Base-by-base conservation (phyloP, 139 green algal species). In the Chlorella sp. region DNA sequence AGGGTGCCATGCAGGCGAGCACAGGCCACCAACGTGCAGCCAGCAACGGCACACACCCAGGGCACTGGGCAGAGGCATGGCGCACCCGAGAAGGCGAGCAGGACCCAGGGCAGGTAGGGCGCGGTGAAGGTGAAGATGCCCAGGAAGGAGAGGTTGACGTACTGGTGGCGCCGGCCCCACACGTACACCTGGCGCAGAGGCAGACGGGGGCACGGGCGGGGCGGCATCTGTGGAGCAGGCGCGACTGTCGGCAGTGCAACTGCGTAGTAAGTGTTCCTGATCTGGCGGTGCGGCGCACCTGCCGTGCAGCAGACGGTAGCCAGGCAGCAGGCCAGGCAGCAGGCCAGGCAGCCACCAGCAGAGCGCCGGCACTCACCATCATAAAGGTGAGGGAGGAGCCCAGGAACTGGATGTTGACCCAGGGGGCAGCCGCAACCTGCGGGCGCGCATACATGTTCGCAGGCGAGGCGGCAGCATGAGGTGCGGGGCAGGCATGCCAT, bases 121-220 rank as follows among this genome's bases (percentile, higher is more conserved):
- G 97, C 97, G 0, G 95, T 98, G 91, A 99, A 99, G 82, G 93
- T 98, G 95, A 99, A 99, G 41, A 99, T 93, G 30, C 97, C 97
- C 78, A 99, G 88, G 88, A 99, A 98, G 87, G 90, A 96, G 67
- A 99, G 94, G 41, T 96, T 95, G 4, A 99, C 93, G 78, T 97
- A 95, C 73, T 91, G 94, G 89, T 99, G 95, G 41, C 96, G 90
- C 54, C 97, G 88, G 16, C 94, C 96, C 97, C 97, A 99, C 24
- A 99, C 97, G 82, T 99, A 99, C 73, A 98, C 94, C 93, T 95
- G 82, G n/a, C 38, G 44, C 28, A 54, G 24, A 56, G 9, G 70
- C 46, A 54, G 46, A 7, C 1, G 40, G 26, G 28, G 26, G 11
- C 3, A 5, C 36, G 26, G 11, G 24, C 0, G 41, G 70, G 22